Percentiles rank a stretch among this genome's conserved stretches.
Evolutionary conservation across 257 asterid species (phyloP).

Genomic region (Gentiana straminea): DNA sequence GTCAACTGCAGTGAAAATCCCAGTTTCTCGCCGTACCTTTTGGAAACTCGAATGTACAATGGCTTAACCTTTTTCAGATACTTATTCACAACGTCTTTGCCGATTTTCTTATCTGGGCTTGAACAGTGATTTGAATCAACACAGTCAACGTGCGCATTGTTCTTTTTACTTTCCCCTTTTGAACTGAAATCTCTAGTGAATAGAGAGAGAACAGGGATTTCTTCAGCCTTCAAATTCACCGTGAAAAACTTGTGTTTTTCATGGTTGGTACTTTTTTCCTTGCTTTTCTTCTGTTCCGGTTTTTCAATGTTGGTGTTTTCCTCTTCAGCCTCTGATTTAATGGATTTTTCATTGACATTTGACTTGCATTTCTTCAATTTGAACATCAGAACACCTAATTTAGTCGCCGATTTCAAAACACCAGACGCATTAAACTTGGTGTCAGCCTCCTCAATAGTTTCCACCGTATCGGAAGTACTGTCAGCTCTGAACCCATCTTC

Average conservation of each 20-base stretch:
- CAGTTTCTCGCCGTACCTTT: conserved; percentile 56
- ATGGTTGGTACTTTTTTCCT: not conserved
- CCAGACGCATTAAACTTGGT: conserved; percentile 19
- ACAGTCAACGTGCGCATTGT: not conserved
- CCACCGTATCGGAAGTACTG: not conserved
- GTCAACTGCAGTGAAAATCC: conserved; percentile 30
- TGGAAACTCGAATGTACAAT: conserved; percentile 60
- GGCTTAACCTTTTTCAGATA: conserved; percentile 81
- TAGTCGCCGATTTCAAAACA: conserved; percentile 24
- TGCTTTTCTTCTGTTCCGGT: conserved; percentile 14
- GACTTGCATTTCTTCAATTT: conserved; percentile 29
- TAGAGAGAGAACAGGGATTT: conserved; percentile 41
- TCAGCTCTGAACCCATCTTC: conserved; percentile 8
- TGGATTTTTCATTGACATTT: conserved; percentile 1
- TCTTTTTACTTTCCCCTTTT: conserved; percentile 13
- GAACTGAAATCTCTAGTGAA: conserved; percentile 54
- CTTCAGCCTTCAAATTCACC: conserved; percentile 55
- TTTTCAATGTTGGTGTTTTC: conserved; percentile 2
- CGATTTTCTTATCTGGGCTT: conserved; percentile 27
- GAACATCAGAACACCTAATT: conserved; percentile 29
- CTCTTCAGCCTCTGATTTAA: conserved; percentile 4
- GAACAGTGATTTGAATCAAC: not conserved
- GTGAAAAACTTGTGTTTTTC: conserved; percentile 19
- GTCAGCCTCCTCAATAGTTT: conserved; percentile 9
- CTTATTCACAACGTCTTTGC: conserved; percentile 58